A percentile compares a stretch with the other conserved stretches of the same genome.
phyloP scores from a whole-genome alignment of 2,329 filamentous ascomycete species.

The Onygenales sp. region DNA sequence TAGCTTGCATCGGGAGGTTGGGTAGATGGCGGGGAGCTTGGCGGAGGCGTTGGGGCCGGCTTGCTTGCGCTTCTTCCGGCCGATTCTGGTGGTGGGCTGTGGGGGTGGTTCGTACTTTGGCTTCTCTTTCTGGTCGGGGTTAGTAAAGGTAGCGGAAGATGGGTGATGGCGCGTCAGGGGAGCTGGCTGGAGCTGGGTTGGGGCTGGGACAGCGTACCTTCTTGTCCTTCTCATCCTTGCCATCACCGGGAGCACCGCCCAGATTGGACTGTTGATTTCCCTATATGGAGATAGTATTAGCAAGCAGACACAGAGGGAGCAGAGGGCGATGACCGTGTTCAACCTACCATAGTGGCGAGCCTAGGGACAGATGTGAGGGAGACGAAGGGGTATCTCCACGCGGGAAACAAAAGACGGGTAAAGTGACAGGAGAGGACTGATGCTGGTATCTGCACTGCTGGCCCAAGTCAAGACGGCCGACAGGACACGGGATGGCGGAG shows the following conservation, averaged over 20 bases:
- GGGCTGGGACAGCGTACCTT: constrained; percentile 51
- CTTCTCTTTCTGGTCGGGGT: constrained; percentile 75
- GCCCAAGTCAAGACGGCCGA: no score
- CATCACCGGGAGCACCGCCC: constrained; percentile 63
- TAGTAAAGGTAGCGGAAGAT: constrained; percentile 9
- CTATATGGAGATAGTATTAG: constrained; percentile 14
- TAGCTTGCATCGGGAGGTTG: constrained; percentile 94
- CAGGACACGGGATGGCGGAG: constrained; percentile 2
- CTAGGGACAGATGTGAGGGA: constrained; percentile 3
- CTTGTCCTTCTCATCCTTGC: constrained; percentile 82
- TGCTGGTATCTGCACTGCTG: neutral
- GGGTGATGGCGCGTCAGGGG: neutral
- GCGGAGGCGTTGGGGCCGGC: constrained; percentile 88
- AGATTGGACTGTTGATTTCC: constrained; percentile 66
- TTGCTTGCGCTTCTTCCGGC: constrained; percentile 96
- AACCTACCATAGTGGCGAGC: constrained; percentile 27
- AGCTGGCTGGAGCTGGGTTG: neutral
- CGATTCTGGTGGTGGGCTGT: constrained; percentile 90
- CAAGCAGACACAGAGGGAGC: neutral
- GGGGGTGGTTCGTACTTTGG: constrained; percentile 99
- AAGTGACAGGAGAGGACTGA: neutral
- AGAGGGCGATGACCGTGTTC: neutral
- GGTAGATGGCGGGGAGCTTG: constrained; percentile 89
- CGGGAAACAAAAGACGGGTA: neutral
- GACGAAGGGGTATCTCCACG: constrained; percentile 1